Percentiles rank a stretch among this genome's conserved stretches.
These are phyloP conservation scores for Tothia fuscella DNA, from an alignment of 2,329 filamentous ascomycete genomes.

Conservation along the genomic window DNA sequence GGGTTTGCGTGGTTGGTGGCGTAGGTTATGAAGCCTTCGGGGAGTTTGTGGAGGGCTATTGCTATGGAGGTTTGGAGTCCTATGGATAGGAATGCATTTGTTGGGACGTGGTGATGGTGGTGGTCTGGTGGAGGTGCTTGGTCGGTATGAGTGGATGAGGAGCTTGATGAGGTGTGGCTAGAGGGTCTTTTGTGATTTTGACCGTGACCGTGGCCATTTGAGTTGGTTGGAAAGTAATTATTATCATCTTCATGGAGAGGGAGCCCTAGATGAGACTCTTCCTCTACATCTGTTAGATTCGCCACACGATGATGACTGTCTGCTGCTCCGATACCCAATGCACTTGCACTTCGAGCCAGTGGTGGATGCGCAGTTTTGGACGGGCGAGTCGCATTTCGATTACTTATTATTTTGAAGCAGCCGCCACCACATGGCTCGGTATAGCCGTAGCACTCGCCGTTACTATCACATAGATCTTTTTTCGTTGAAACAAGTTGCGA, in stretches of 20 bases:
- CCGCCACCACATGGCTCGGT: conserved; percentile 50
- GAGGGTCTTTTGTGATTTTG: conserved; percentile 11
- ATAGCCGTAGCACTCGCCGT: conserved; percentile 49
- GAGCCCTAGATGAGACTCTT: conserved; percentile 8
- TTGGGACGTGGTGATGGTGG: conserved; percentile 90
- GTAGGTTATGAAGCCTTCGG: conserved; percentile 79
- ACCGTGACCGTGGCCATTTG: conserved; percentile 15
- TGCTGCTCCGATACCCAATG: neutral
- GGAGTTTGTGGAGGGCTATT: conserved; percentile 92
- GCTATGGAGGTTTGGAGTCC: conserved; percentile 93
- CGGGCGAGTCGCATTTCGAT: neutral
- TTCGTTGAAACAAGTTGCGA: conserved; percentile 37
- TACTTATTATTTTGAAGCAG: conserved; percentile 40
- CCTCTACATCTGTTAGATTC: conserved; percentile 2
- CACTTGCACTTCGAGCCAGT: neutral
- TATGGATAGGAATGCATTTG: conserved; percentile 86
- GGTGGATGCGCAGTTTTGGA: neutral
- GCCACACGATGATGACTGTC: neutral
- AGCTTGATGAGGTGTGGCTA: neutral
- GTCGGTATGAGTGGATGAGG: conserved; percentile 12
- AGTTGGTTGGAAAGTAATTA: conserved; percentile 14
- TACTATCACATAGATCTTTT: conserved; percentile 42
- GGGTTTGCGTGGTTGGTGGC: conserved; percentile 96
- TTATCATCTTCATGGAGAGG: conserved; percentile 12
- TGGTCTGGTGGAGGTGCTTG: conserved; percentile 24